Evolutionary conservation across 139 green algal genomes (phyloP).

Genomic region (Chlamydomonas sphaeroides): DNA sequence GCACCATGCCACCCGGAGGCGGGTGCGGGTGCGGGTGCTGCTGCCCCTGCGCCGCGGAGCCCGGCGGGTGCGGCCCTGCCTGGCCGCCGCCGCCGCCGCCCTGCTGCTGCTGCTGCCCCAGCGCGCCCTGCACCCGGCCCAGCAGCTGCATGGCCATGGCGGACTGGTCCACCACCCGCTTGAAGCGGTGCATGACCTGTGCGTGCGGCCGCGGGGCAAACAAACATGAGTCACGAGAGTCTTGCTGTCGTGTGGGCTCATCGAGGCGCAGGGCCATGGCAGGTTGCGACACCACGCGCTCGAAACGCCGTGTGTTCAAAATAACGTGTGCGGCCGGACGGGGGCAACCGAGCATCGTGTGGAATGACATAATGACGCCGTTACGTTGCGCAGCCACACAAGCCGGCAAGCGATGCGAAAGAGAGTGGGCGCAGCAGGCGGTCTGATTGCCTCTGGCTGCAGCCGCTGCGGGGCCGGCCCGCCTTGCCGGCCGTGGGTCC

Average conservation of each 20-base stretch:
- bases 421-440: no score
- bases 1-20: neutral
- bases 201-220: neutral
- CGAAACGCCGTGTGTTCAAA: no score
- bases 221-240: neutral
- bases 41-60: neutral
- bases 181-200: constrained; percentile 56
- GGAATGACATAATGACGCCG: no score
- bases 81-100: neutral
- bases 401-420: no score
- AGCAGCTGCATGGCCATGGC: constrained; percentile 59
- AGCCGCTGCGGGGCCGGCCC: no score
- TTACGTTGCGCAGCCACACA: no score
- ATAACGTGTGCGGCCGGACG: no score
- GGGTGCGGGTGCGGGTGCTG: neutral
- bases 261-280: no score
- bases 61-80: neutral
- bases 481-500: no score
- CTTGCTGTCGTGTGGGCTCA: neutral
- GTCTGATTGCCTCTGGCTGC: no score
- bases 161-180: constrained; percentile 55
- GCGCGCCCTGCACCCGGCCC: constrained; percentile 42
- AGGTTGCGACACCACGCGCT: no score
- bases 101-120: neutral
- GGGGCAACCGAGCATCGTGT: no score